Evolutionary conservation across 140 eudicot genomes (phyloP).

Genomic region (Flaveria floridana): DNA sequence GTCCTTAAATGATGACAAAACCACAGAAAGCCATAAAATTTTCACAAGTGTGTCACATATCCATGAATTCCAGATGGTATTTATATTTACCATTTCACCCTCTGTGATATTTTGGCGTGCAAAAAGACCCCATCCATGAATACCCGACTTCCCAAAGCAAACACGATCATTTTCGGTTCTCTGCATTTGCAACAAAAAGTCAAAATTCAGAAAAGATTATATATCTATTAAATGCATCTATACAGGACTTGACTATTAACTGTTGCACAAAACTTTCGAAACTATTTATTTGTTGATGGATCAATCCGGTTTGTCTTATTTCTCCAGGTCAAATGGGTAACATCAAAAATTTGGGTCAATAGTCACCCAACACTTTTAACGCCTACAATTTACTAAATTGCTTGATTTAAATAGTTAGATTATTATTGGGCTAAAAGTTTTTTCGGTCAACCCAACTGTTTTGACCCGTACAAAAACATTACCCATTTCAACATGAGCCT

Average conservation of each 20-base stretch:
- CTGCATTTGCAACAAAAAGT: constrained; percentile 45
- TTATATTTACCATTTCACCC: constrained; percentile 80
- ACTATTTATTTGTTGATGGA: neutral
- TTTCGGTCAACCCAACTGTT: neutral
- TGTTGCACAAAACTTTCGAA: neutral
- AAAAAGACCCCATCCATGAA: constrained; percentile 99
- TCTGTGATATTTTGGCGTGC: constrained; percentile 78
- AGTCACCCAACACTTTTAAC: neutral
- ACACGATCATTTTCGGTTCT: constrained; percentile 91
- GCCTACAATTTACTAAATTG: neutral
- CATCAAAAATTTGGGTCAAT: neutral
- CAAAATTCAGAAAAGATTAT: constrained; percentile 3
- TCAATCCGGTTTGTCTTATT: neutral
- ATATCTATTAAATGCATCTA: neutral
- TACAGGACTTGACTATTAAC: neutral
- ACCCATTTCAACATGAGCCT: neutral
- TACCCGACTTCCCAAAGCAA: constrained; percentile 94
- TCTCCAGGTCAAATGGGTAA: neutral
- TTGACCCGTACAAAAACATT: neutral
- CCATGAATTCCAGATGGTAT: neutral
- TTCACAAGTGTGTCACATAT: neutral
- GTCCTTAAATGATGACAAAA: neutral
- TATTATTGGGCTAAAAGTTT: neutral
- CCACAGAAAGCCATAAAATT: neutral
- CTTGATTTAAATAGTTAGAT: neutral